Base-by-base conservation (phyloP, 2,329 filamentous ascomycete species). In the Penicillium psychrosexuale region DNA sequence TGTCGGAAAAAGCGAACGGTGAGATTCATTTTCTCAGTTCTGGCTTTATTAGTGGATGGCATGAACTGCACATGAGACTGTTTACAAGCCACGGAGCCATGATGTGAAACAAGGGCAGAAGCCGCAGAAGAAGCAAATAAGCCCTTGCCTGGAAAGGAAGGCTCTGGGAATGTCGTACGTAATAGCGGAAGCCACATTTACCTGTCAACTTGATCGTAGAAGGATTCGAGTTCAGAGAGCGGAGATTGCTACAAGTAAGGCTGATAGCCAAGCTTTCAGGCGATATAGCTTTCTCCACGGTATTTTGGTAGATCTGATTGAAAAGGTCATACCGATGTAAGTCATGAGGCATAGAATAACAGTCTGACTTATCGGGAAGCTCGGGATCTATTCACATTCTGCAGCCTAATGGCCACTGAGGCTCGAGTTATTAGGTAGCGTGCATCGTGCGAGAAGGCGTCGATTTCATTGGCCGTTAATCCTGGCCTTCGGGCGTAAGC, bases 331-430 rank as follows among this genome's bases (percentile, higher is more conserved):
- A 19, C 8, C 12, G 7, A 8, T 6, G 1, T 4, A 17, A 19
- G 13, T 30, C 7, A 22, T 7, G 17, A 6, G 8, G 8, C 8
- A 15, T 2, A 4, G 28, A 1, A 45, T 0, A 4, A 2, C 1
- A 5, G 4, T n/a, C 0, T n/a, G 3, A 3, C 12, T 11, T n/a
- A 2, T n/a, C 3, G 17, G 5, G 11, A 33, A n/a, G 12, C 0
- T 22, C 17, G 1, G 12, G 17, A 22, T 33, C 1, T 15, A 7
- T 4, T 3, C 8, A 22, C 9, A 22, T 9, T 2, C 12, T 33
- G 28, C 12, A n/a, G 5, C 4, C 8, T 3, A 17, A 33, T 33
- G 17, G 8, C 17, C 1, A 1, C 8, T 22, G 12, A n/a, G 15
- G 7, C 30, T 22, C 17, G 15, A 22, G 4, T 5, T 31, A 3